Evolutionary conservation across 768 basidiomycete species (phyloP).

Genomic region (Cubamyces sp.): DNA sequence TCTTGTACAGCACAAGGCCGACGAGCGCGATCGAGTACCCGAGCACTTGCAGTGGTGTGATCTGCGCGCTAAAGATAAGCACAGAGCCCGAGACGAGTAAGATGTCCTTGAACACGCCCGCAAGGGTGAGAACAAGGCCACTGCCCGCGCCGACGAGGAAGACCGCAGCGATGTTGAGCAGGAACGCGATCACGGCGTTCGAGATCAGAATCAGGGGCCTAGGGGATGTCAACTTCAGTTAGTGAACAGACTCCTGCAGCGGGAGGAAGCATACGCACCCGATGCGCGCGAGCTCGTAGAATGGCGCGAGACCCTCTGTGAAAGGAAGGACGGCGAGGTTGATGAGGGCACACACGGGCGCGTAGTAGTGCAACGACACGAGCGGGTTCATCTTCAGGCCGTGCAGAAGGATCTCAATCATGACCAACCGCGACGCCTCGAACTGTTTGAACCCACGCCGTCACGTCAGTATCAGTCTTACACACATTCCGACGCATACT

Average conservation of each 20-base stretch:
- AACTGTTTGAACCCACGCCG: conserved; percentile 55
- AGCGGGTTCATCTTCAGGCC: conserved; percentile 98
- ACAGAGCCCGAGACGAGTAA: conserved; percentile 92
- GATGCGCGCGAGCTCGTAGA: conserved; percentile 62
- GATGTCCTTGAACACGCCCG: conserved; percentile 90
- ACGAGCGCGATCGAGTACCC: conserved; percentile 89
- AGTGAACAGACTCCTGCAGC: too few species aligned
- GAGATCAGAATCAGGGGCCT: conserved; percentile 74
- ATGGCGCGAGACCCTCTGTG: conserved; percentile 89
- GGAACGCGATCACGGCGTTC: conserved; percentile 88
- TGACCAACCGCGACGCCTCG: conserved; percentile 91
- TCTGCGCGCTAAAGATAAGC: conserved; percentile 75
- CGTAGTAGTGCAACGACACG: conserved; percentile 94
- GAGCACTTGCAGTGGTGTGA: conserved; percentile 85
- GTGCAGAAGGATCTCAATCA: conserved; percentile 94
- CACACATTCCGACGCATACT: not conserved
- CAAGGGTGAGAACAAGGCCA: conserved; percentile 88
- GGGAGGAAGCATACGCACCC: conserved; percentile 31
- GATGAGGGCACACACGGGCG: conserved; percentile 91
- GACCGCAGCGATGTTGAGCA: conserved; percentile 90
- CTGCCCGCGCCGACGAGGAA: conserved; percentile 90
- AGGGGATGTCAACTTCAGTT: too few species aligned
- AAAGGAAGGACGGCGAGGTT: conserved; percentile 87
- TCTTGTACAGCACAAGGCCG: conserved; percentile 87
- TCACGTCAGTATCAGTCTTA: not conserved